phyloP scores from a whole-genome alignment of 768 basidiomycete species.

The Lactarius tabidus region DNA sequence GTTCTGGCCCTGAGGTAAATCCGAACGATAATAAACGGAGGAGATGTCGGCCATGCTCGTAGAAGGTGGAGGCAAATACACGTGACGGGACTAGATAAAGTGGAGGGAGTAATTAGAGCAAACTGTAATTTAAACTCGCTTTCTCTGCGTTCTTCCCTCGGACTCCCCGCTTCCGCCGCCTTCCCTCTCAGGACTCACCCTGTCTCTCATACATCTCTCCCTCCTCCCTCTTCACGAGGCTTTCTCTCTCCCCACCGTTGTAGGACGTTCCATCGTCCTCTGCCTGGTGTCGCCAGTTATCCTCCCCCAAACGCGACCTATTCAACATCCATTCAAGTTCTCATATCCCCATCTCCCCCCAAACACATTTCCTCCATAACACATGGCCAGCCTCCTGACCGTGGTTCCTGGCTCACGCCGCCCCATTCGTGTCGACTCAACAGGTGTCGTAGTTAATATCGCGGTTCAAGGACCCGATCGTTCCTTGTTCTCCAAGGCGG shows the following conservation, averaged over 20 bases:
- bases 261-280: not conserved
- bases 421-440: constrained; percentile 24
- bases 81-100: constrained; percentile 13
- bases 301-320: constrained; percentile 1
- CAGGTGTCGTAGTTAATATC: constrained; percentile 22
- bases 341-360: not conserved
- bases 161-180: not conserved
- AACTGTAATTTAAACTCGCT: not conserved
- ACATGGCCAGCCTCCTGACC: constrained; percentile 19
- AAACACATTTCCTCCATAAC: not conserved
- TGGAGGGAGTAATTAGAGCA: not conserved
- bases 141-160: not conserved
- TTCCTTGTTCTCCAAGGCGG: constrained; percentile 15
- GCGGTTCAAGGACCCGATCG: constrained; percentile 10
- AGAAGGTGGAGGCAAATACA: not conserved
- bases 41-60: constrained; percentile 8
- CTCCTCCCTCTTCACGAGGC: constrained; percentile 5
- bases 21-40: constrained; percentile 5
- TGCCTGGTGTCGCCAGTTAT: not conserved
- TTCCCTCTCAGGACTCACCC: not conserved
- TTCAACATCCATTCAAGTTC: not conserved
- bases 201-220: not conserved
- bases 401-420: constrained; percentile 26
- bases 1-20: constrained; percentile 5
- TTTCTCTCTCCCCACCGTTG: not conserved